Evolutionary conservation across 768 basidiomycete species (phyloP).

Genomic region (Dacryopinax primogenitus): DNA sequence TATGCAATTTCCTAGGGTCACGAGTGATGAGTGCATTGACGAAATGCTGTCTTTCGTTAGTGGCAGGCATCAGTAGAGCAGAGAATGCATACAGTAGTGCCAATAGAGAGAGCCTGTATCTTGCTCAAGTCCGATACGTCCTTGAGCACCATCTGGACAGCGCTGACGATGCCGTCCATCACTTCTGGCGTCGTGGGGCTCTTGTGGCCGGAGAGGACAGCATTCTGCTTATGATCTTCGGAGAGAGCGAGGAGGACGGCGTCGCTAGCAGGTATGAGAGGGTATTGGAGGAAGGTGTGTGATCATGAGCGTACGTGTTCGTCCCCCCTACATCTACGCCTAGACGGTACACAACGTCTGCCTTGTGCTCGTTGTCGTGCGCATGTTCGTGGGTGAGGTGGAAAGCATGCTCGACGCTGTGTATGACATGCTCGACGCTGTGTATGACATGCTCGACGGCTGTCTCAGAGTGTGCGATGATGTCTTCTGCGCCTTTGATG

Average conservation of each 20-base stretch:
- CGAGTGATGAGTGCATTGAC: constrained; percentile 50
- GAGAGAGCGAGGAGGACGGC: constrained; percentile 21
- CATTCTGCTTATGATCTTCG: neutral
- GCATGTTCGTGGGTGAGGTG: neutral
- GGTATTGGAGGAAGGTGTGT: constrained; percentile 30
- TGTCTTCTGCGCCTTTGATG: neutral
- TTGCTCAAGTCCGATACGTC: constrained; percentile 28
- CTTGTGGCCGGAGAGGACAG: constrained; percentile 27
- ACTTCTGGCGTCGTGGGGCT: constrained; percentile 44
- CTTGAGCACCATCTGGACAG: constrained; percentile 36
- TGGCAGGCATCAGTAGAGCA: too few species aligned
- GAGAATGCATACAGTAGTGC: constrained; percentile 34
- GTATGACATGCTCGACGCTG: neutral
- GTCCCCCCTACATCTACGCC: neutral
- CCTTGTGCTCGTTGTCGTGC: neutral
- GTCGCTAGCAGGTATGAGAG: constrained; percentile 22
- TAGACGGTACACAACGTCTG: neutral
- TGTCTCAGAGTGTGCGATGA: neutral
- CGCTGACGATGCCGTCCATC: constrained; percentile 44
- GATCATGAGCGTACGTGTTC: constrained; percentile 18
- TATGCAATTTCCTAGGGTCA: constrained; percentile 38
- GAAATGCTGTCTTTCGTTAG: constrained; percentile 30
- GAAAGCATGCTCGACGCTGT: neutral
- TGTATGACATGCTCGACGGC: neutral
- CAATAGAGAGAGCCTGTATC: constrained; percentile 44